Evolutionary conservation across 169 alveolate genomes (phyloP), one percentile per base, ranked within the genome.

Genomic region (Cryptosporidium viatorum): DNA sequence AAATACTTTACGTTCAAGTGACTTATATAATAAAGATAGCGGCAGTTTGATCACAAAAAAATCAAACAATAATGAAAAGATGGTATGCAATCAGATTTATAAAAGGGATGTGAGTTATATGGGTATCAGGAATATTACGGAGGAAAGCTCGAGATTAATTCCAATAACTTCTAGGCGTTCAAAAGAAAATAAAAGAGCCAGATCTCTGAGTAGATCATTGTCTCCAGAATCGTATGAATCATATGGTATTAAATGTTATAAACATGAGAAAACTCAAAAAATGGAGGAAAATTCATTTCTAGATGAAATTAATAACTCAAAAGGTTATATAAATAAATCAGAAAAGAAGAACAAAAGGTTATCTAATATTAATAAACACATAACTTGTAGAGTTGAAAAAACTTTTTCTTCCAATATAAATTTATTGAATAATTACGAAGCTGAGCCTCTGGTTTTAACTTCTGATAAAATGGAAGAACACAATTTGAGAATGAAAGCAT

Each of bases 201-300:
- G 89, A 21, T 80, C 89, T 16, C 26, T 80, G 4, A 80, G 89
- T 23, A 74, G 89, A 14, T 80, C 89, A 37, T 62, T 80, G 16
- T 80, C 89, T 21, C 89, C 89, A 6, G 74, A 18, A 0, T 29
- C 14, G 2, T 71, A 48, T n/a, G 52, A 33, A 12, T 70, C 84
- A 29, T 43, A 70, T 26, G 84, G 59, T 23, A 29, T 48, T 7
- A 70, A 70, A 43, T 8, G 4, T 4, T 70, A 43, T 70, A 51
- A 45, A 12, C 1, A 70, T 18, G 51, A 67, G 51, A 67, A 67
- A 39, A 67, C 26, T 5, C 16, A 9, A 26, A 37, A 52, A 39
- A 55, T 48, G 35, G 86, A 58, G 6, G 51, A 21, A 67, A 39
- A 21, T 9, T 37, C 16, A 9, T 14, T 9, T 33, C 16, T 31